Conservation (phyloP, 306 rosid species). For the Casuarina equisetifolia region DNA sequence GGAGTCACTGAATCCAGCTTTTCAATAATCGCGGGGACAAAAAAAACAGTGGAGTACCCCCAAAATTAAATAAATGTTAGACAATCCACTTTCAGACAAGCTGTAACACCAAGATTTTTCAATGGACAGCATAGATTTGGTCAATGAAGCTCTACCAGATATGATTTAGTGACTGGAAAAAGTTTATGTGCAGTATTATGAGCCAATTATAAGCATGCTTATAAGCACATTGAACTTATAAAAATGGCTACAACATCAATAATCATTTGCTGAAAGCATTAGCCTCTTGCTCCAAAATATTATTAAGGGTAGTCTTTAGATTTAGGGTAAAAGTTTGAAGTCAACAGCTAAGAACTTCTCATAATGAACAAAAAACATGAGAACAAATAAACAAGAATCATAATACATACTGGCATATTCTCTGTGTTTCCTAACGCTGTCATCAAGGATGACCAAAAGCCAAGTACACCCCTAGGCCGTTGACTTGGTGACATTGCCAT, state of each 20-base stretch:
- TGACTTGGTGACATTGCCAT: slow-evolving; percentile 96
- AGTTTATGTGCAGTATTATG: not conserved
- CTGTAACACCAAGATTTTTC: slow-evolving; percentile 7
- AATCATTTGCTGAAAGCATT: not conserved
- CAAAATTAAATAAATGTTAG: not conserved
- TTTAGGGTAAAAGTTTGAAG: slow-evolving; percentile 13
- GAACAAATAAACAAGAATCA: slow-evolving; percentile 16
- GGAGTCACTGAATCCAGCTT: not conserved
- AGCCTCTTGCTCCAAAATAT: slow-evolving; percentile 19
- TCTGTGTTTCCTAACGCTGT: slow-evolving; percentile 97
- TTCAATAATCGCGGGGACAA: not conserved
- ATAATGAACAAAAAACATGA: slow-evolving; percentile 5
- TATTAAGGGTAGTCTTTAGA: not conserved
- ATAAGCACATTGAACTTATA: not conserved
- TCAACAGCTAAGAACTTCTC: slow-evolving; percentile 6
- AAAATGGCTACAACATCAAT: not conserved
- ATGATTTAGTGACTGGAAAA: not conserved
- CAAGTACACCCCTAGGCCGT: slow-evolving; percentile 94
- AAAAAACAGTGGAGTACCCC: not conserved
- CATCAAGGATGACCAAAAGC: slow-evolving; percentile 99
- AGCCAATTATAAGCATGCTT: not conserved
- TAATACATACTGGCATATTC: slow-evolving; percentile 86
- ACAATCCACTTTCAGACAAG: too few species aligned
- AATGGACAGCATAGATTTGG: not conserved
- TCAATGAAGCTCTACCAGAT: not conserved